Base-by-base conservation (phyloP, 1,284 basidiomycete genomes). In the Golubevia pallescens region DNA sequence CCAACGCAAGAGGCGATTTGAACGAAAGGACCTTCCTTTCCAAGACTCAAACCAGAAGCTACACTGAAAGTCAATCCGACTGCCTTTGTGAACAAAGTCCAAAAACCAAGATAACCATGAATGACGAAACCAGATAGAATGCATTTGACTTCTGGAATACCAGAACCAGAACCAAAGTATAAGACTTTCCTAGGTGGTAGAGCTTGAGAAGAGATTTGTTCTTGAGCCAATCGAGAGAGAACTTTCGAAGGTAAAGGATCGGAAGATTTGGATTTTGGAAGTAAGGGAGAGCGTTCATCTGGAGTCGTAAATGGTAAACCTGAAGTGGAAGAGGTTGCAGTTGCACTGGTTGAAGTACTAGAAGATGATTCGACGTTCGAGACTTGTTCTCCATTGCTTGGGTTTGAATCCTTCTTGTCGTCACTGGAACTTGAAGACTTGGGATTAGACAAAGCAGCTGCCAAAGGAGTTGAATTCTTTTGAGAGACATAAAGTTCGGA, bases 41-140 rank as follows among this genome's bases (percentile, higher is more conserved):
- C 95, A 14, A 97, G 88, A 2, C 92, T 92, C 32, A 97, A 87
- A 0, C 95, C 95, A 1, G 93, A 95, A 2, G 93, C 95, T 20
- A 97, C 95, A 3, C 93, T 93, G 2, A 99, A 88, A 0, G 95
- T 91, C 64, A 99, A 86, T 3, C 95, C 96, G 48, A 96, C 88
- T 13, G 92, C 89, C 86, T 99, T 99, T n/a, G 93, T 94, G 78
- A 94, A 91, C 60, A 98, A 87, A 0, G 93, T 94, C 71, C 94
- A 92, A 54, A 89, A 91, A 32, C 96, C 96, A 52, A 99, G 91
- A 85, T 97, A 99, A 20, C 96, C 96, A 78, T 97, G 94, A 69
- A 99, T 97, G 19, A 98, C 95, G 77, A 97, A 98, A 90, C 92
- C 94, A 66, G 93, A 95, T 51, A 99, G 88, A 66, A 98, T 97